phyloP scores from a whole-genome alignment of 1,284 basidiomycete species.

The Singerocomus inundabilis region DNA sequence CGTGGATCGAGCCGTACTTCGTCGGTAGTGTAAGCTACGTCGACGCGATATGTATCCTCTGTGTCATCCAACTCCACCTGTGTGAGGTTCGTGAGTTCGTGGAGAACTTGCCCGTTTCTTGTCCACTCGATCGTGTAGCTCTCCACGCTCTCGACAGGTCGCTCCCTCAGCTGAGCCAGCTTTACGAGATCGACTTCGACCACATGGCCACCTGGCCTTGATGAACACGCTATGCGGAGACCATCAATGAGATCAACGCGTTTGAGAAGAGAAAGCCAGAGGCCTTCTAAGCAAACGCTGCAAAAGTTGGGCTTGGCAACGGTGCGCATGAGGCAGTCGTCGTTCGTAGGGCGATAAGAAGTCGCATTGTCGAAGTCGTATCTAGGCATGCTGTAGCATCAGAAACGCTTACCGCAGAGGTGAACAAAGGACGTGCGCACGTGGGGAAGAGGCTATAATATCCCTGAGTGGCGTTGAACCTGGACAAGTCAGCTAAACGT shows the following conservation, averaged over 20 bases:
- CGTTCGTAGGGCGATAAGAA: conserved; percentile 75
- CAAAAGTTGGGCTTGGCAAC: conserved; percentile 74
- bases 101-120: conserved; percentile 44
- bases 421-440: conserved; percentile 35
- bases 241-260: conserved; percentile 62
- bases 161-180: conserved; percentile 55
- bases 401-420: neutral
- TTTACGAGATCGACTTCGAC: conserved; percentile 52
- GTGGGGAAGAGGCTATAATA: conserved; percentile 77
- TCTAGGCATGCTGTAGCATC: conserved; percentile 32
- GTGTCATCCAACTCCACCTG: conserved; percentile 38
- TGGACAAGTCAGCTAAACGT: conserved; percentile 29
- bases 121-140: conserved; percentile 56
- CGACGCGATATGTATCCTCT: conserved; percentile 42
- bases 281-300: conserved; percentile 69
- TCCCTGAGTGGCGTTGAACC: conserved; percentile 60
- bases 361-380: conserved; percentile 61
- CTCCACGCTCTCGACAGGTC: conserved; percentile 40
- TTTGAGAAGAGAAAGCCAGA: conserved; percentile 64
- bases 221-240: conserved; percentile 28
- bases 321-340: conserved; percentile 81
- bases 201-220: conserved; percentile 14
- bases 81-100: conserved; percentile 49
- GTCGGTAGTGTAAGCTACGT: conserved; percentile 53
- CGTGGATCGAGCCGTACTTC: conserved; percentile 52